Evolutionary conservation across 164 flowering plant genomes (phyloP).

Genomic region (Kingdonia uniflora): DNA sequence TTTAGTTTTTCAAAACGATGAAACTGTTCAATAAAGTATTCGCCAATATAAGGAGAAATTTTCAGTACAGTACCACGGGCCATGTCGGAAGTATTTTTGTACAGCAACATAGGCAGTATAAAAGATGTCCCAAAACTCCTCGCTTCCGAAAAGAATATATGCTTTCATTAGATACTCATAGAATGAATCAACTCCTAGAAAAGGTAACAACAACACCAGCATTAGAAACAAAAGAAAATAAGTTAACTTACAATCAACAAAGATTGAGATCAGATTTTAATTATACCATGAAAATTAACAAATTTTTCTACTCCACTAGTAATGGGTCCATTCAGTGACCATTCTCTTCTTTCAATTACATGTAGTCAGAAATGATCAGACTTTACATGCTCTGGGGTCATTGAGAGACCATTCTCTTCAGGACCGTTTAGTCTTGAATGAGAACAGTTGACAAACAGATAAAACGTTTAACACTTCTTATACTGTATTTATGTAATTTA

Average conservation of each 20-base stretch:
- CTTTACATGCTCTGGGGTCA: too few relatives aligned
- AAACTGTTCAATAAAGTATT: too few relatives aligned
- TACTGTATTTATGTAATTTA: too few relatives aligned
- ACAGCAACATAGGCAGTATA: slow-evolving; percentile 88
- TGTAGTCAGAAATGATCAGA: too few relatives aligned
- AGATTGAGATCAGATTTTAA: background rate
- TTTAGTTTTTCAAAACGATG: background rate
- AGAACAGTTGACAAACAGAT: too few relatives aligned
- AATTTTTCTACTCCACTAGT: too few relatives aligned
- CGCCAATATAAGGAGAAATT: too few relatives aligned
- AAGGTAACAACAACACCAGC: slow-evolving; percentile 7
- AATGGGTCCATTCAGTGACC: too few relatives aligned
- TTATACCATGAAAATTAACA: background rate
- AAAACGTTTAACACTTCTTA: too few relatives aligned
- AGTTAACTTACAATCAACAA: background rate
- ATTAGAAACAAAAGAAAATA: slow-evolving; percentile 12
- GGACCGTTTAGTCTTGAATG: too few relatives aligned
- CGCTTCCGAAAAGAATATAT: slow-evolving; percentile 85
- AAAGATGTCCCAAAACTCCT: slow-evolving; percentile 95
- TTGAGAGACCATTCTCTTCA: too few relatives aligned
- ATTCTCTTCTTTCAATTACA: too few relatives aligned
- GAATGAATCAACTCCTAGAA: slow-evolving; percentile 93
- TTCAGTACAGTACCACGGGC: slow-evolving; percentile 59
- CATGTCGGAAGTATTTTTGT: slow-evolving; percentile 93
- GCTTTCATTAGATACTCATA: slow-evolving; percentile 95